A percentile compares a stretch with the other conserved stretches of the same genome.
These are phyloP conservation scores for Eucalyptus regnans DNA, from an alignment of 345 rosid genomes.

Conservation along the genomic window DNA sequence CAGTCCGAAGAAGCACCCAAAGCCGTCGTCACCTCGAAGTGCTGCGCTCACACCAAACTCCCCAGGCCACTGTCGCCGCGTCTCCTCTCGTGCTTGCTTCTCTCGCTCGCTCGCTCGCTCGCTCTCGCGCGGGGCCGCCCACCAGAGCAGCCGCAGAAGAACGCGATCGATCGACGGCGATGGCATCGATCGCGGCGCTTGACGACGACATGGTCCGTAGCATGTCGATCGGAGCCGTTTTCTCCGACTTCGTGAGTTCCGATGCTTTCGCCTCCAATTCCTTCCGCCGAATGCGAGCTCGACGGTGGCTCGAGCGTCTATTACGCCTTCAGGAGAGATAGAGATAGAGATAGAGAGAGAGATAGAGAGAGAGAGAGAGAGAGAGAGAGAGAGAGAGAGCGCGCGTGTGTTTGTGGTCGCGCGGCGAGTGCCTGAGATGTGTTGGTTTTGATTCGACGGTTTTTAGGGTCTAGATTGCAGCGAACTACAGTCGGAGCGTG, in stretches of 20 bases:
- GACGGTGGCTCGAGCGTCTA: neutral
- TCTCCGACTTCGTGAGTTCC: constrained; percentile 75
- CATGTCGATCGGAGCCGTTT: constrained; percentile 91
- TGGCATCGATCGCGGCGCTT: constrained; percentile 45
- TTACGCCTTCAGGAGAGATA: neutral
- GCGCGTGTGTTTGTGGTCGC: neutral
- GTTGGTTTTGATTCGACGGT: neutral
- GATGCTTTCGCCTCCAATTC: neutral
- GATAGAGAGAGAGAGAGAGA: neutral
- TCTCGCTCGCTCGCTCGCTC: neutral
- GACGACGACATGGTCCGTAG: constrained; percentile 61
- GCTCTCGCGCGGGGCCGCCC: neutral
- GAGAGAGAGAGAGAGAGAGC: neutral
- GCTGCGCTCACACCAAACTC: neutral
- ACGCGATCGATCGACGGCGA: neutral
- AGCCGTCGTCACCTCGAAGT: neutral
- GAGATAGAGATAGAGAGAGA: too few relatives aligned
- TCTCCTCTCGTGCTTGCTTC: neutral
- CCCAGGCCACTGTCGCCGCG: neutral
- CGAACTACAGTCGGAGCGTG: neutral
- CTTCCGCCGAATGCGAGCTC: neutral
- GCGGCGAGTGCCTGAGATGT: neutral
- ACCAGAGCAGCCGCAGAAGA: neutral
- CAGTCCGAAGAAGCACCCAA: neutral
- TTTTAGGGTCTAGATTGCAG: neutral